Evolutionary conservation across 75 land plant genomes (phyloP), one percentile per base, ranked within the genome.

Genomic region (Pinus albicaulis): DNA sequence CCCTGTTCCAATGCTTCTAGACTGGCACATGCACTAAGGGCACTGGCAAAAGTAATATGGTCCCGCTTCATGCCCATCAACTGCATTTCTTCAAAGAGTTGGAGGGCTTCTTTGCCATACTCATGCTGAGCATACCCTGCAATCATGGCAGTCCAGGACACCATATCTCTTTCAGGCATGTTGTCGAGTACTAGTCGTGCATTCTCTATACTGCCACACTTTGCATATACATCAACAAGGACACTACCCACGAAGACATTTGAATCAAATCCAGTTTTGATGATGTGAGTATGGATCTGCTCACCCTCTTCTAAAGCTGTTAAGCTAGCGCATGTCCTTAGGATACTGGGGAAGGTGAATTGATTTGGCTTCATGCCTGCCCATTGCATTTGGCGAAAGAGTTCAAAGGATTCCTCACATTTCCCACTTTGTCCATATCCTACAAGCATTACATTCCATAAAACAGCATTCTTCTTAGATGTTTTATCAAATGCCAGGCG

Each of bases 371-470:
- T 48, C 25, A 93, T 25, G 22, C 94, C 92, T 73, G 73, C 79
- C 57, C 79, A 55, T 68, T 84, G 86, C 96, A 93, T 93, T 77
- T 80, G 83, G 22, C 52, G 75, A 61, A 86, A 85, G 11, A 87
- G 58, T 19, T 80, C 19, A 56, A 85, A 83, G 28, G 87, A 87
- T 36, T 89, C 79, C 57, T 56, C 72, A 2, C 84, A 78, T 69
- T 93, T 31, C 53, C 86, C 91, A 19, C 77, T 75, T 76, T 86
- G 90, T 38, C 88, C 88, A 76, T 87, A 93, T 57, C 94, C 89
- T 17, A 80, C 80, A 59, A 93, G 86, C 96, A 93, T 93, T 52
- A 87, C 86, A 77, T 91, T 93, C 96, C 96, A 93, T 15, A 92
- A 56, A 4, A 91, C 92, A 25, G 89, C 82, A 86, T 91, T 91